Conservation (phyloP, 2,329 filamentous ascomycete genomes). For the Scedosporium minutisporum region DNA sequence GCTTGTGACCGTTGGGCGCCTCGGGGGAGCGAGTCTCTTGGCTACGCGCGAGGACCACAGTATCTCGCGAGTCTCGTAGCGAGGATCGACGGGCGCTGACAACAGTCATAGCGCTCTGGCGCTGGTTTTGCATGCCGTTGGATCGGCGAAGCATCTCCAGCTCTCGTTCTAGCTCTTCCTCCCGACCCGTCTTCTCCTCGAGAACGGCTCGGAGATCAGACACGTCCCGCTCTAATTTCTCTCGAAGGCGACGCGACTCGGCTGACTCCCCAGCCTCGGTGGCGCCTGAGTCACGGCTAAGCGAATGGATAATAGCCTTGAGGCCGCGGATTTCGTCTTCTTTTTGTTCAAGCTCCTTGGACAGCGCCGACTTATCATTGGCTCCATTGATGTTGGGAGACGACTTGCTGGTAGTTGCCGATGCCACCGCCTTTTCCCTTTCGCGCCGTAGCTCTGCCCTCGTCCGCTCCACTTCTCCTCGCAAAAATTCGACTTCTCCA, state of each 20-base stretch:
- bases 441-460: slow-evolving; percentile 81
- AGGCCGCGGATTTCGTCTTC: slow-evolving; percentile 95
- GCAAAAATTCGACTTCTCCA: slow-evolving; percentile 88
- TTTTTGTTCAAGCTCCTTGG: slow-evolving; percentile 80
- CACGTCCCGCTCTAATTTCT: slow-evolving; percentile 72
- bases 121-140: slow-evolving; percentile 26
- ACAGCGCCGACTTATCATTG: slow-evolving; percentile 36
- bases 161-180: slow-evolving; percentile 81
- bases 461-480: slow-evolving; percentile 88
- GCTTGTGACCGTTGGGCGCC: slow-evolving; percentile 29
- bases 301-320: slow-evolving; percentile 94
- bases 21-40: slow-evolving; percentile 38
- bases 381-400: slow-evolving; percentile 22
- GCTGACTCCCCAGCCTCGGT: slow-evolving; percentile 28
- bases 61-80: slow-evolving; percentile 56
- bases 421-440: slow-evolving; percentile 58
- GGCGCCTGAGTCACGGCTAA: slow-evolving; percentile 60
- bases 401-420: slow-evolving; percentile 36
- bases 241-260: slow-evolving; percentile 48
- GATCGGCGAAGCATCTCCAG: slow-evolving; percentile 53
- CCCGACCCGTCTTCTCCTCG: slow-evolving; percentile 61
- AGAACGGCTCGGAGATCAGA: slow-evolving; percentile 65
- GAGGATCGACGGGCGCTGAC: slow-evolving; percentile 46
- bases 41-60: slow-evolving; percentile 48
- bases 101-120: slow-evolving; percentile 32